Percentiles rank a stretch among this genome's conserved stretches.
Evolutionary conservation across 345 rosid genomes (phyloP).

Genomic region (Hibiscus mutabilis): DNA sequence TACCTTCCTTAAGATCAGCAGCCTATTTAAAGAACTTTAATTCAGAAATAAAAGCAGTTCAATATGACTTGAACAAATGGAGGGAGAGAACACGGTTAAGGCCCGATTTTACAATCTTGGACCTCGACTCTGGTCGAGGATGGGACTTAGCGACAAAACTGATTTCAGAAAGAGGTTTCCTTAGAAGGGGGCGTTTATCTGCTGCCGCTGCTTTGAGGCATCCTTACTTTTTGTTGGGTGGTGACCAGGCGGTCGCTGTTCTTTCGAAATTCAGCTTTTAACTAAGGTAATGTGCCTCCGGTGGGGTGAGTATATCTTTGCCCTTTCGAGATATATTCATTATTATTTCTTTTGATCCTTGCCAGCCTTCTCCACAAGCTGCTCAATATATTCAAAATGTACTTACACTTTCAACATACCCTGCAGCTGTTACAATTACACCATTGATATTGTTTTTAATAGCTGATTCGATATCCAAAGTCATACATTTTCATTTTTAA

Average conservation of each 20-base stretch:
- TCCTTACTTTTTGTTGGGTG: neutral
- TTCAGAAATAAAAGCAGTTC: constrained; percentile 44
- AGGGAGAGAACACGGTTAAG: constrained; percentile 55
- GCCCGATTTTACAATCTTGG: constrained; percentile 73
- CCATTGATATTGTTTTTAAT: neutral
- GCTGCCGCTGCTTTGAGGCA: constrained; percentile 46
- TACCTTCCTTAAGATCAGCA: constrained; percentile 60
- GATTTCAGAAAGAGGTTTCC: constrained; percentile 68
- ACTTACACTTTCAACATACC: neutral
- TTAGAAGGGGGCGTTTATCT: constrained; percentile 78
- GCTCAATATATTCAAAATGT: neutral
- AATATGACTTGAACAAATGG: constrained; percentile 72
- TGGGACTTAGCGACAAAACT: constrained; percentile 91
- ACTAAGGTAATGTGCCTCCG: constrained; percentile 31
- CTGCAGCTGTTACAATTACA: constrained; percentile 1
- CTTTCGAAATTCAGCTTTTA: constrained; percentile 65
- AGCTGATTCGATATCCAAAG: neutral
- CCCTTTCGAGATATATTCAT: too few relatives aligned
- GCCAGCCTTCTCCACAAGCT: neutral
- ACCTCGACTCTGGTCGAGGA: constrained; percentile 89
- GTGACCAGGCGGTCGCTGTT: constrained; percentile 28
- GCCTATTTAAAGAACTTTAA: constrained; percentile 82
- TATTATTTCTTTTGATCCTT: neutral
- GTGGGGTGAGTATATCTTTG: constrained; percentile 13
- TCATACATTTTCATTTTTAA: neutral